A percentile compares a stretch with the other conserved stretches of the same genome.
Conservation (phyloP, 2,329 filamentous ascomycete genomes). For the Elsinoe necatrix region DNA sequence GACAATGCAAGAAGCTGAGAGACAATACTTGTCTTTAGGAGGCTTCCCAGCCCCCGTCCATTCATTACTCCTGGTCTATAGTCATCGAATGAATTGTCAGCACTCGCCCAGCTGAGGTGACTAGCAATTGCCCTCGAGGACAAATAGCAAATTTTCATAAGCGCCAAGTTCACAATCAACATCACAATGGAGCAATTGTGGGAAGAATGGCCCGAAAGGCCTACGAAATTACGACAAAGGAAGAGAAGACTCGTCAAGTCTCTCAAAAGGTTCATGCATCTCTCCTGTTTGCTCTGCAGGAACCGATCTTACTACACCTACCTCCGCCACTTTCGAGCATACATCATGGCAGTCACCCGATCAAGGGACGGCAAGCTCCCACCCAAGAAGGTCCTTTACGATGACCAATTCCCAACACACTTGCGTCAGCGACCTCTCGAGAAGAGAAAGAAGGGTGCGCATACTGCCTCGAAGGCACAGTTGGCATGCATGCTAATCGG, state of each 20-base stretch:
- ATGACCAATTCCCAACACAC: neutral
- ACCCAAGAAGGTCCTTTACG: neutral
- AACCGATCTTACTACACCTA: conserved; percentile 9
- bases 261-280: conserved; percentile 8
- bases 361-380: neutral
- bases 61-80: conserved; percentile 8
- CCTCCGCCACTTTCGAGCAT: conserved; percentile 3
- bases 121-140: neutral
- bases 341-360: conserved; percentile 1
- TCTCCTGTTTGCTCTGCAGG: conserved; percentile 14
- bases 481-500: neutral
- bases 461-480: neutral
- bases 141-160: neutral
- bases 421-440: neutral
- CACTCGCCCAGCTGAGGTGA: neutral
- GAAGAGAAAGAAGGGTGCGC: neutral
- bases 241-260: conserved; percentile 11
- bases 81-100: neutral
- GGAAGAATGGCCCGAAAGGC: conserved; percentile 4
- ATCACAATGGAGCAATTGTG: neutral
- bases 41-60: conserved; percentile 13
- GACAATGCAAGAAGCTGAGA: conserved; percentile 15
- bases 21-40: conserved; percentile 14
- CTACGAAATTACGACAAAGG: neutral
- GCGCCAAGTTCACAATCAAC: neutral